phyloP scores from a whole-genome alignment of 208 protist species.

The Acanthamoeba triangularis region DNA sequence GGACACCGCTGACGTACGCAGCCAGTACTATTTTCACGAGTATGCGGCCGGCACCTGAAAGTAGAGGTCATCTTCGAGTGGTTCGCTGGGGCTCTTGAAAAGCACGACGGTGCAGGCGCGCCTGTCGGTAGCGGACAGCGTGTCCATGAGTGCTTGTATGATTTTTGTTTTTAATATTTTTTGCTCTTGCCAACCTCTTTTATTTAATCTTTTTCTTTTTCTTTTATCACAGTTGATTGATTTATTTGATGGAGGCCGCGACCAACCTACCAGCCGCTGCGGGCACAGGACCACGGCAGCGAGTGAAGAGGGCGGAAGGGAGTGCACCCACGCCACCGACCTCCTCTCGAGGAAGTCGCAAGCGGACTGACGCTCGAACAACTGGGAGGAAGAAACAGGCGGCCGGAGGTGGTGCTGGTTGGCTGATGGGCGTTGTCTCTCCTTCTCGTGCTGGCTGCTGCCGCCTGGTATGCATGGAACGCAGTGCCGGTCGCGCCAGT shows the following conservation, averaged over 20 bases:
- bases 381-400: neutral
- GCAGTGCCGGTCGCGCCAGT: neutral
- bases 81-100: constrained; percentile 29
- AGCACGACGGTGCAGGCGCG: neutral
- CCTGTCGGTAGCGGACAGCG: neutral
- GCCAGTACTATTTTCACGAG: neutral
- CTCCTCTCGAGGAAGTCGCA: too few species aligned
- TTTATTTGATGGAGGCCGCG: too few species aligned
- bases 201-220: too few species aligned
- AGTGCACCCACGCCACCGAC: too few species aligned
- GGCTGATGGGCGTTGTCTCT: neutral
- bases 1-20: neutral
- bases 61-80: constrained; percentile 21
- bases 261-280: too few species aligned
- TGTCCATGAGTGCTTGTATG: too few species aligned
- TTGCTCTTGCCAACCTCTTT: too few species aligned
- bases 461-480: neutral
- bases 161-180: too few species aligned
- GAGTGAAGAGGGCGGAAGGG: too few species aligned
- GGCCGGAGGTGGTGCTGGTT: neutral
- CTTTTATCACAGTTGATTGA: too few species aligned
- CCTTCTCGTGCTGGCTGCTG: neutral
- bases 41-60: neutral
- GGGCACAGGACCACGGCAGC: neutral
- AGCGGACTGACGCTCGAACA: neutral